These are phyloP conservation scores for Aegilops bicornis DNA, from an alignment of 176 grass and related monocot species.

Conservation along the genomic window DNA sequence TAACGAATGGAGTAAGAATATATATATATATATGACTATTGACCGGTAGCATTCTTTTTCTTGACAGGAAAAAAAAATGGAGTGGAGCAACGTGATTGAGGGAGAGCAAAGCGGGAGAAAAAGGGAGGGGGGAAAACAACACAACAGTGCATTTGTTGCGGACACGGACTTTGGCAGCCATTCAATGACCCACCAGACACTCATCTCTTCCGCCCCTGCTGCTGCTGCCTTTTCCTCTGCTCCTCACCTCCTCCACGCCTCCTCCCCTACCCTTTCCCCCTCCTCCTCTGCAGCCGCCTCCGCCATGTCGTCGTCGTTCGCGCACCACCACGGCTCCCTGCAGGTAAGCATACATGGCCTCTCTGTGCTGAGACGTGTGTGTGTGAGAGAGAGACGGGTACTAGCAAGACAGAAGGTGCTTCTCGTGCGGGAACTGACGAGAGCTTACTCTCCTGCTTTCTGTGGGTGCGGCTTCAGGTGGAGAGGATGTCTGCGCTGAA, in stretches of 20 bases:
- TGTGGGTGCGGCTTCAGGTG: constrained; percentile 22
- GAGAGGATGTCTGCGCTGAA: constrained; percentile 65
- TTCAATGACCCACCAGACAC: constrained; percentile 84
- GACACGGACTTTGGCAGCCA: constrained; percentile 83
- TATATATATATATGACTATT: not conserved
- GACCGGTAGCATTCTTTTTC: not conserved
- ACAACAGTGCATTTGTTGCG: constrained; percentile 72
- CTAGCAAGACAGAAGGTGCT: not conserved
- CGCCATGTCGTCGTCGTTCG: constrained; percentile 37
- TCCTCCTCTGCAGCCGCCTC: not conserved
- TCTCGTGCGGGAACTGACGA: constrained; percentile 11
- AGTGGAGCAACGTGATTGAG: constrained; percentile 10
- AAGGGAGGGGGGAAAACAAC: not conserved
- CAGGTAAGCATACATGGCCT: not conserved
- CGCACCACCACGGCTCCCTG: constrained; percentile 41
- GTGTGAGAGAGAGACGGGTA: not conserved
- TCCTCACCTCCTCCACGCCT: constrained; percentile 34
- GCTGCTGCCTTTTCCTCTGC: constrained; percentile 45
- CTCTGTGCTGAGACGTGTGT: not conserved
- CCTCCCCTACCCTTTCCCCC: constrained; percentile 28
- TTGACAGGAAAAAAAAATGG: not conserved
- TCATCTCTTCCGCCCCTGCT: constrained; percentile 55
- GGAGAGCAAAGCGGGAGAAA: not conserved
- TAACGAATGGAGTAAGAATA: not conserved
- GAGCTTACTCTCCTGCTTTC: not conserved